Conservation (phyloP, 257 asterid genomes). For the Rubia yunnanensis region DNA sequence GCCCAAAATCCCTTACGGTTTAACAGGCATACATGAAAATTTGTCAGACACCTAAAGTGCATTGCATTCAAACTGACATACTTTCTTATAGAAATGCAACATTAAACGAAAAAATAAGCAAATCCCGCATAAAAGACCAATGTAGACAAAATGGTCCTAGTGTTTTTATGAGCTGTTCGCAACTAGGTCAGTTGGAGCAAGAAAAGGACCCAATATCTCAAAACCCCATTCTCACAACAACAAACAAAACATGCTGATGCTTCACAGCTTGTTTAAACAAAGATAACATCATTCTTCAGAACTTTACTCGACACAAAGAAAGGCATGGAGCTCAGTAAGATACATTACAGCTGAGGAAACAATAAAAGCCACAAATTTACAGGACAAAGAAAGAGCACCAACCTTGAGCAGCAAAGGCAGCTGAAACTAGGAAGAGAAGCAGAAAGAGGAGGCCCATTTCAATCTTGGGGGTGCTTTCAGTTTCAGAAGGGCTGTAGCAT, state of each 20-base stretch:
- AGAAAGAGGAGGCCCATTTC: conserved; percentile 31
- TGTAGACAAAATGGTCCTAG: conserved; percentile 21
- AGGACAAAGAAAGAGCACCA: conserved; percentile 14
- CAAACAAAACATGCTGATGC: not conserved
- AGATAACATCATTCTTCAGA: conserved; percentile 3
- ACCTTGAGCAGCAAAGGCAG: conserved; percentile 65
- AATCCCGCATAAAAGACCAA: conserved; percentile 7
- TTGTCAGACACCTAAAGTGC: conserved; percentile 15
- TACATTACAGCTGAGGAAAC: not conserved
- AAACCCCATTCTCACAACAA: conserved; percentile 12
- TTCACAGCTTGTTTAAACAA: not conserved
- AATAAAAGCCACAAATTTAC: not conserved
- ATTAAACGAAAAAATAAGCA: conserved; percentile 19
- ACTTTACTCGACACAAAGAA: not conserved
- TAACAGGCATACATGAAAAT: conserved; percentile 9
- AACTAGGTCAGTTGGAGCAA: conserved; percentile 12
- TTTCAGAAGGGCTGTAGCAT: conserved; percentile 5
- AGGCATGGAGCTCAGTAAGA: not conserved
- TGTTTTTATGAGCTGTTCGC: conserved; percentile 40
- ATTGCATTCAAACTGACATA: not conserved
- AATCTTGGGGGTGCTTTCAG: conserved; percentile 16
- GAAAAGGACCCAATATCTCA: conserved; percentile 9
- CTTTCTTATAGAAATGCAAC: conserved; percentile 13
- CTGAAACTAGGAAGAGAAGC: conserved; percentile 27
- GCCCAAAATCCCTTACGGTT: no score